These are phyloP conservation scores for Craspedostauros australis DNA, from an alignment of 108 stramenopile genomes.

Conservation along the genomic window DNA sequence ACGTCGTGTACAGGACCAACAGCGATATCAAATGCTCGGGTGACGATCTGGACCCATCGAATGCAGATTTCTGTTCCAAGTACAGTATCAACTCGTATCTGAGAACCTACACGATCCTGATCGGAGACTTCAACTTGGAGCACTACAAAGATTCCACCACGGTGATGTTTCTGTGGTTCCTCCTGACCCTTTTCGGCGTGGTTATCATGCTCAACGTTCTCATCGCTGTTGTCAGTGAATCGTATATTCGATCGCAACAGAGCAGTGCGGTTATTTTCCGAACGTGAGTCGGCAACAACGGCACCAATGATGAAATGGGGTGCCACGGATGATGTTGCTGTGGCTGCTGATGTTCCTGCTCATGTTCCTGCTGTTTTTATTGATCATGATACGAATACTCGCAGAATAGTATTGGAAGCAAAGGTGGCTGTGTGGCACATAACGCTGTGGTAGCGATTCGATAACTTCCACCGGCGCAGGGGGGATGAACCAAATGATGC, in stretches of 20 bases:
- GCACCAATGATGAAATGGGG: no score
- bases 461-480: no score
- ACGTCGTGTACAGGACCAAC: constrained; percentile 1
- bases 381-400: no score
- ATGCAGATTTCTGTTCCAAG: constrained; percentile 16
- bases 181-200: constrained; percentile 29
- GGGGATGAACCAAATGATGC: no score
- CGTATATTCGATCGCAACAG: constrained; percentile 2
- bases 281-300: constrained; percentile 6
- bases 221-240: constrained; percentile 24
- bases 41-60: not conserved
- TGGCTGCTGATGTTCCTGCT: no score
- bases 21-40: not conserved
- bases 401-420: no score
- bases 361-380: no score
- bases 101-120: constrained; percentile 11
- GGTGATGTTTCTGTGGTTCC: constrained; percentile 15
- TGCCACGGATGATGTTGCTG: no score
- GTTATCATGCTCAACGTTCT: constrained; percentile 38
- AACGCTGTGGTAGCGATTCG: no score
- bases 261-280: constrained; percentile 6
- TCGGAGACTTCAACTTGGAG: constrained; percentile 29
- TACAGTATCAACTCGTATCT: not conserved
- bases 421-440: no score
- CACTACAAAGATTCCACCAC: constrained; percentile 5